Percentiles rank a stretch among this genome's conserved stretches.
Conservation (phyloP, 768 basidiomycete species). For the Termitomyces sp. region DNA sequence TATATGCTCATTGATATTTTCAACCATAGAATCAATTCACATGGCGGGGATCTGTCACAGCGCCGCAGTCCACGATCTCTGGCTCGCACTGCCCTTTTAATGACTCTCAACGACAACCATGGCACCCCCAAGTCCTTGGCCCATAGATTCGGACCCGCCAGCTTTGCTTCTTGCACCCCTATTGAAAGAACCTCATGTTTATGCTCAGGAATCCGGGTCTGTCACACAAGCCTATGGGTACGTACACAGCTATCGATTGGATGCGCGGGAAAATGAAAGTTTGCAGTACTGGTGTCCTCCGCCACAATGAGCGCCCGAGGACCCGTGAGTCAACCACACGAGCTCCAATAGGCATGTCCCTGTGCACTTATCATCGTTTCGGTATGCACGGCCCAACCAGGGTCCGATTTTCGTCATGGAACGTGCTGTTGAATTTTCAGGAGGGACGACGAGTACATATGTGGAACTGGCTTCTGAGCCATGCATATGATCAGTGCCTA, state of each 20-base stretch:
- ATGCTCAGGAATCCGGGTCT: conserved; percentile 3
- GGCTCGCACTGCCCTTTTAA: conserved; percentile 8
- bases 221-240: not conserved
- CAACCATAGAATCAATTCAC: conserved; percentile 9
- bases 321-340: conserved; percentile 1
- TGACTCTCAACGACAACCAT: not conserved
- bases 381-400: conserved; percentile 17
- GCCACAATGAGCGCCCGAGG: not conserved
- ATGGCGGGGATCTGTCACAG: conserved; percentile 11
- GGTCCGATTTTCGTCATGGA: conserved; percentile 39
- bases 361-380: conserved; percentile 16
- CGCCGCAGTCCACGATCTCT: conserved; percentile 9
- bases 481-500: not conserved
- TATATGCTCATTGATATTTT: conserved; percentile 3
- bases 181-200: conserved; percentile 1
- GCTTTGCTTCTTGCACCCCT: conserved; percentile 13
- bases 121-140: not conserved
- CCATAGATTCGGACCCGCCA: conserved; percentile 1
- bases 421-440: conserved; percentile 34
- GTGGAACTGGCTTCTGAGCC: conserved; percentile 20
- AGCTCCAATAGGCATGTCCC: too few relatives aligned
- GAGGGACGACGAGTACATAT: conserved; percentile 22
- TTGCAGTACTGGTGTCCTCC: not conserved
- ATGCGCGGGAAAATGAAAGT: not conserved
- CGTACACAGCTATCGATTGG: not conserved